Evolutionary conservation across 139 green algal species (phyloP), one percentile per base, ranked within the genome.

Genomic region (Yamagishiella unicocca): DNA sequence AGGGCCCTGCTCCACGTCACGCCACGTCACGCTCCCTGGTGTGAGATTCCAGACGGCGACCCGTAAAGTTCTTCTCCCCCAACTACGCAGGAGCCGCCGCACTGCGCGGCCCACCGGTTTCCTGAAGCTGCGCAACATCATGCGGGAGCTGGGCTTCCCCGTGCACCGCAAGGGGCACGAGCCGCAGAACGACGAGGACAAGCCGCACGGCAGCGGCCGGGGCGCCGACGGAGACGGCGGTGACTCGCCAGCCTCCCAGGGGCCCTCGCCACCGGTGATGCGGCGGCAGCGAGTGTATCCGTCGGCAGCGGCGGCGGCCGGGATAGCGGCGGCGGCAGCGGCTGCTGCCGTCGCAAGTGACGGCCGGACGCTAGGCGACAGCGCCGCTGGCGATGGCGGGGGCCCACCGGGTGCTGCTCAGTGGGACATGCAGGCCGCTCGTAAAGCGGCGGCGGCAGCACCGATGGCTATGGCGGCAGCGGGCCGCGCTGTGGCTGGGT

Each of bases 41-140:
- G n/a, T n/a, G n/a, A n/a, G 17, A 58, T 17, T 17, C 50, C 50
- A 12, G 17, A 58, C 50, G 50, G 14, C 50, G 14, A 58, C 12
- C 50, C 50, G 14, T 17, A 25, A 58, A 58, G 17, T 58, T 17
- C 50, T 17, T 58, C 50, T 17, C 17, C 50, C 50, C 17, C 31
- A 35, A 24, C 14, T 35, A 19, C 21, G 33, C 33, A 83, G 76
- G 50, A 55, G 21, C 35, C 76, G 76, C 29, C 53, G 76, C 54
- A 38, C 21, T 4, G 76, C 33, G 0, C 53, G 53, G 8, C 27
- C 76, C 53, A 43, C 76, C 1, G 76, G 76, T 1, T 33, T 37
- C 31, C 27, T 71, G 54, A 66, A 67, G 43, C 50, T 83, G 22
- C 76, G 76, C 53, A 54, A 50, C 54, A 71, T 83, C 35, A 71